Evolutionary conservation across 495 filamentous ascomycete genomes (phyloP).

Genomic region (Lasiosphaeria hispida): DNA sequence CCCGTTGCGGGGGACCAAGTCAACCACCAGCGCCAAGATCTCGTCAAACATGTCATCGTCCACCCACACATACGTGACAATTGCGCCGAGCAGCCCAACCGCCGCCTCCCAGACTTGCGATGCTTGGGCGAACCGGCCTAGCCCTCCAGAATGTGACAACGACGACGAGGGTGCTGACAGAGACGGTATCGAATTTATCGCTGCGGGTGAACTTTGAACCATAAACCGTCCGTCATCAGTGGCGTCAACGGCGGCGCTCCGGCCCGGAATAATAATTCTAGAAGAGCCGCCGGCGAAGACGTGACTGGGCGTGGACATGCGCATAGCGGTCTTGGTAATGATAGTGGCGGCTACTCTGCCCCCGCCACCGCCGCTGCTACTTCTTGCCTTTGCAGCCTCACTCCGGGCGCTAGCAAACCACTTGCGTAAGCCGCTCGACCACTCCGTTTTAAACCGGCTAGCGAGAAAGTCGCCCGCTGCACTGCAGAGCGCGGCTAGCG

Average conservation of each 20-base stretch:
- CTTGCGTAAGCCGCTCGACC: constrained; percentile 51
- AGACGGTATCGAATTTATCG: background rate
- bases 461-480: constrained; percentile 79
- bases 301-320: too few species aligned
- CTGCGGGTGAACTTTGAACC: background rate
- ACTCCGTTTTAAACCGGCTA: constrained; percentile 66
- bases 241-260: background rate
- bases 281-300: too few species aligned
- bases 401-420: constrained; percentile 37
- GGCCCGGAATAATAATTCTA: background rate
- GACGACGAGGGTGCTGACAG: background rate
- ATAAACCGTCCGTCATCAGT: too few species aligned
- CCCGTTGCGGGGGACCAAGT: constrained; percentile 42
- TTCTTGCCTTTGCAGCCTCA: constrained; percentile 31
- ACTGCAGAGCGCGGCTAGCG: constrained; percentile 59
- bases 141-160: constrained; percentile 16
- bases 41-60: constrained; percentile 67
- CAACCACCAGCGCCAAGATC: constrained; percentile 57
- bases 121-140: constrained; percentile 53
- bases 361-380: constrained; percentile 29
- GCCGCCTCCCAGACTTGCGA: constrained; percentile 59
- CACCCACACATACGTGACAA: constrained; percentile 57
- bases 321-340: background rate
- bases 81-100: constrained; percentile 48
- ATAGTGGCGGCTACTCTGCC: background rate